Evolutionary conservation across 768 basidiomycete species (phyloP), one percentile per base, ranked within the genome.

Genomic region (Lentinula aciculospora): DNA sequence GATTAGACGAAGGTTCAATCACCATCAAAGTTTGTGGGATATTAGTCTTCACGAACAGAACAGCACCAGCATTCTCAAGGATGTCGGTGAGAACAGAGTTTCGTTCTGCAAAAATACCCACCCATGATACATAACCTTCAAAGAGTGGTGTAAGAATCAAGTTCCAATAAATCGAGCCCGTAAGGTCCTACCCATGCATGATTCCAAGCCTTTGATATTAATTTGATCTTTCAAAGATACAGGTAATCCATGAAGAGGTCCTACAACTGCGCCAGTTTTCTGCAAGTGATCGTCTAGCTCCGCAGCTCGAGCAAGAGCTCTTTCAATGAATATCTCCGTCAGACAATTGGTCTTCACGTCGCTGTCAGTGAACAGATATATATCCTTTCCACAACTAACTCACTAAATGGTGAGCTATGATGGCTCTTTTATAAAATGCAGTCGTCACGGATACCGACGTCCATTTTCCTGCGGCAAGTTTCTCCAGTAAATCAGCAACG

Each of bases 311-410:
- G 69, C 71, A 3, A 90, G 72, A 0, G 88, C 92, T 4, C 79
- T 76, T 23, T 92, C 86, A 53, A 91, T 78, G 63, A 89, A 91
- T n/a, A 91, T 84, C 68, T 92, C 90, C 0, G 90, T 92, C 36
- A 93, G 66, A 66, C 92, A 92, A 62, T 92, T 92, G 4, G 83
- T 83, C 88, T 90, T 32, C 15, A 5, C 19, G 4, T 55, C 28
- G 9, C 15, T n/a, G 39, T n/a, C 13, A 44, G 36, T 27, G n/a
- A n/a, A n/a, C n/a, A n/a, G n/a, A n/a, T n/a, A n/a, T n/a, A n/a
- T n/a, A n/a, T n/a, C n/a, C 17, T 39, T n/a, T 27, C 13, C 17
- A 15, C 44, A 28, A n/a, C 49, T 8, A 2, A 67, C 80, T 65
- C 55, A 89, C 88, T 15, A 92, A 66, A 63, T 92, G 89, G 46